Conservation (phyloP, 305 asterid genomes). For the Ajuga reptans region DNA sequence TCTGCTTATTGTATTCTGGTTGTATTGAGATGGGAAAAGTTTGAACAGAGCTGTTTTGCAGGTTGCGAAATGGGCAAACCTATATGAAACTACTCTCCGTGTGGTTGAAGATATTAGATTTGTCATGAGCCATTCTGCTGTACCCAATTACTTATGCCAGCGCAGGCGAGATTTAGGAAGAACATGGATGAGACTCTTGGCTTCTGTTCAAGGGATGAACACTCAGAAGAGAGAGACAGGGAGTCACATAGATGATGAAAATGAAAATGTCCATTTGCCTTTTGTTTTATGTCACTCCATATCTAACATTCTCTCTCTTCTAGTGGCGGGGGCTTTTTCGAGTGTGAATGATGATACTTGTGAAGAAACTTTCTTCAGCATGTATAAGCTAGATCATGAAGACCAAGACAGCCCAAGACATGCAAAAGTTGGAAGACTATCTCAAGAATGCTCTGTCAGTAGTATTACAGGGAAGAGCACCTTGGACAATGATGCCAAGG, state of each 20-base stretch:
- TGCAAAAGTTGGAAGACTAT: constrained; percentile 91
- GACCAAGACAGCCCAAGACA: constrained; percentile 70
- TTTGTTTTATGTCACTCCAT: constrained; percentile 63
- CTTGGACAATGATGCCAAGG: constrained; percentile 40
- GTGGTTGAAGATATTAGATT: constrained; percentile 82
- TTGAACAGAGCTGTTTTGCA: constrained; percentile 36
- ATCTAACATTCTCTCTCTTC: constrained; percentile 64
- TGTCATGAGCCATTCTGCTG: constrained; percentile 86
- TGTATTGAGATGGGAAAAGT: constrained; percentile 19
- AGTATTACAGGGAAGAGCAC: constrained; percentile 50
- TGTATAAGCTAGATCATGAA: constrained; percentile 45
- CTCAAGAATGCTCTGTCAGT: constrained; percentile 74
- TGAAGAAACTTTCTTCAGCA: constrained; percentile 35
- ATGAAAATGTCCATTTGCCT: constrained; percentile 65
- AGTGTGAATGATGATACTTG: constrained; percentile 32
- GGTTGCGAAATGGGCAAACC: constrained; percentile 73
- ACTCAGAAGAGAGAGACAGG: constrained; percentile 84
- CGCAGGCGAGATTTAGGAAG: constrained; percentile 66
- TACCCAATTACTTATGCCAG: constrained; percentile 59
- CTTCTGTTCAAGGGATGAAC: constrained; percentile 91
- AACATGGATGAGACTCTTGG: constrained; percentile 77
- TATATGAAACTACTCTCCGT: constrained; percentile 67
- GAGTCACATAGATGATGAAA: constrained; percentile 78
- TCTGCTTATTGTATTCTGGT: background rate
- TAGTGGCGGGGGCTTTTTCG: constrained; percentile 82